Evolutionary conservation across 2,329 filamentous ascomycete genomes (phyloP), one percentile per base, ranked within the genome.

Genomic region (Ceratocystiopsis brevicomis): DNA sequence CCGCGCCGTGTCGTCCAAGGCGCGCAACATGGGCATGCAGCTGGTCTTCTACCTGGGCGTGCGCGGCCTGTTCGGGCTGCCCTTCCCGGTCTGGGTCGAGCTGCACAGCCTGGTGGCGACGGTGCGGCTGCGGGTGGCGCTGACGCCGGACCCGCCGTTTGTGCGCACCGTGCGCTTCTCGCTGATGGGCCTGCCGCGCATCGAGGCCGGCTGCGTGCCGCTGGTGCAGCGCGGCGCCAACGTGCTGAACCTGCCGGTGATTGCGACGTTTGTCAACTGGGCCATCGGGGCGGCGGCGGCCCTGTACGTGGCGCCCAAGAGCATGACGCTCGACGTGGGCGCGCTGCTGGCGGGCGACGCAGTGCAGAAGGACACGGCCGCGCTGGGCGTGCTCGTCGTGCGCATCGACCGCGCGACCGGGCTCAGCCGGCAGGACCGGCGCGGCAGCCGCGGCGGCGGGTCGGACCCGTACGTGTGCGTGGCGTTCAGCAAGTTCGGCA

Each of bases 261-360:
- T 96, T 53, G 92, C 84, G 14, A 92, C 92, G 53, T 96, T 98
- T 56, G 88, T 95, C 59, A 94, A 95, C 60, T 94, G 87, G 63
- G 85, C 88, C 6, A 93, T 96, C 52, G 78, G 77, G 35, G 77
- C 90, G 0, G 85, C 87, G 0, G 81, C 81, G 3, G 81, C 78
- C 55, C 81, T 94, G 72, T 95, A 95, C 49, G 86, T 95, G 21
- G 88, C 88, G 2, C 88, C 88, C 10, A 95, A 95, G 61, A 90
- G 80, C 12, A 79, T 96, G 79, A 86, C 84, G 0, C 70, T 96
- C 39, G 88, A 98, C 53, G 71, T 96, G 57, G 76, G 82, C 53
- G 87, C 87, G 57, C 81, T 96, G 65, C 71, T 96, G 4, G 80
- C 86, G 55, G 90, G 88, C 16, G 88, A 96, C 53, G 79, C 86